Conservation (phyloP, 805 yeast genomes). For the Dipodascus geniculatus region DNA sequence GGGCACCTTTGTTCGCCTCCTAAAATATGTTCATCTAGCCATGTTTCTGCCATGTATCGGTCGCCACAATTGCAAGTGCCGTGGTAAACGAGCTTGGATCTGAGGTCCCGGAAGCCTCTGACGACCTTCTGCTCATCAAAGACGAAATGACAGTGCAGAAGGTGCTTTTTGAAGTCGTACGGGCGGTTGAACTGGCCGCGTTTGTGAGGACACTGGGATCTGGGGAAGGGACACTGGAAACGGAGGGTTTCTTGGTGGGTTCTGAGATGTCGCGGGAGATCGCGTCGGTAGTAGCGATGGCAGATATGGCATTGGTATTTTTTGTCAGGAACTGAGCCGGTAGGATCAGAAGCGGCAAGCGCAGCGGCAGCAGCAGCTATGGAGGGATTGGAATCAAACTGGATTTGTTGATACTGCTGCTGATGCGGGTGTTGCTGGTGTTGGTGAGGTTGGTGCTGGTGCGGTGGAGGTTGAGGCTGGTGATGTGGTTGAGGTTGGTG, state of each 20-base stretch:
- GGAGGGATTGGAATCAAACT: background rate
- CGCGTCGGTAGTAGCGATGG: conserved; percentile 43
- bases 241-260: conserved; percentile 48
- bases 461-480: background rate
- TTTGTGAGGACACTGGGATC: conserved; percentile 42
- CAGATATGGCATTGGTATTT: conserved; percentile 37
- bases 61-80: conserved; percentile 48
- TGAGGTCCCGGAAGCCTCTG: conserved; percentile 36
- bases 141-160: conserved; percentile 46
- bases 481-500: background rate
- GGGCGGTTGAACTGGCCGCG: conserved; percentile 56
- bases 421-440: background rate
- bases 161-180: conserved; percentile 56
- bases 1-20: conserved; percentile 14
- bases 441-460: background rate
- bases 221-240: conserved; percentile 47
- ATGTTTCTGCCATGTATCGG: conserved; percentile 36
- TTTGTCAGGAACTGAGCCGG: conserved; percentile 1
- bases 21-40: conserved; percentile 44
- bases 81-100: conserved; percentile 37
- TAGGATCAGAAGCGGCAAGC: background rate
- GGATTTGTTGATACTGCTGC: background rate
- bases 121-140: conserved; percentile 36
- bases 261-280: conserved; percentile 49
- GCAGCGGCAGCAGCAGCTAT: background rate